phyloP scores from a whole-genome alignment of 176 grass and related monocot genomes.

The Chrysopogon serrulatus region DNA sequence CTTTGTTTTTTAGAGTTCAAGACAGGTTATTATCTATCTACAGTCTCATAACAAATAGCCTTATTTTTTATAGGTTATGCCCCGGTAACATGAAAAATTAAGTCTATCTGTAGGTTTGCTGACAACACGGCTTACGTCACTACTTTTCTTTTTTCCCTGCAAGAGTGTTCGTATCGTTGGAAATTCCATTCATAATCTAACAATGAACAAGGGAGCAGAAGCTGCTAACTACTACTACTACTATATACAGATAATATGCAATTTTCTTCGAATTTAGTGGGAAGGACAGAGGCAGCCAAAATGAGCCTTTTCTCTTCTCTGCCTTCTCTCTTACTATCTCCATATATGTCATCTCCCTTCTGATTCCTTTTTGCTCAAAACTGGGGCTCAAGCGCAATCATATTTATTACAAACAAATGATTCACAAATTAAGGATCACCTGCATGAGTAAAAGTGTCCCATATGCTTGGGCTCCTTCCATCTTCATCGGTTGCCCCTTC shows the following conservation, averaged over 20 bases:
- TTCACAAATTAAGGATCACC: conserved; percentile 18
- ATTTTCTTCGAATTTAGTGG: background rate
- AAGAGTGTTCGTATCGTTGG: background rate
- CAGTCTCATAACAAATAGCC: too few relatives aligned
- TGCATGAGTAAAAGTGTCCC: conserved; percentile 72
- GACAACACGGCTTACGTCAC: too few relatives aligned
- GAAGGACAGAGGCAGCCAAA: background rate
- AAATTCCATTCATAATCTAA: background rate
- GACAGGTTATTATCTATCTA: too few relatives aligned
- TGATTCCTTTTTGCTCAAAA: background rate
- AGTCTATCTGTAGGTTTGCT: too few relatives aligned
- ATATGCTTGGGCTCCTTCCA: conserved; percentile 66
- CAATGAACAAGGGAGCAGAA: background rate
- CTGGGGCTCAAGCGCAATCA: background rate
- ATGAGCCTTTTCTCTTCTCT: too few relatives aligned
- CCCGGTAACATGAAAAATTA: too few relatives aligned
- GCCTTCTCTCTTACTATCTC: too few relatives aligned
- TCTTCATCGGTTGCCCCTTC: conserved; percentile 69
- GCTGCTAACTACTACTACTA: background rate
- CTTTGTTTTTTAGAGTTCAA: too few relatives aligned
- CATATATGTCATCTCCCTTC: background rate
- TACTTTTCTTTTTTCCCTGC: too few relatives aligned
- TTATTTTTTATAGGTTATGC: too few relatives aligned
- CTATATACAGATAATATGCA: too few relatives aligned
- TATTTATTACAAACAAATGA: background rate